A percentile compares a stretch with the other conserved stretches of the same genome.
Evolutionary conservation across 1,284 basidiomycete species (phyloP).

Genomic region (Marasmius oreades): DNA sequence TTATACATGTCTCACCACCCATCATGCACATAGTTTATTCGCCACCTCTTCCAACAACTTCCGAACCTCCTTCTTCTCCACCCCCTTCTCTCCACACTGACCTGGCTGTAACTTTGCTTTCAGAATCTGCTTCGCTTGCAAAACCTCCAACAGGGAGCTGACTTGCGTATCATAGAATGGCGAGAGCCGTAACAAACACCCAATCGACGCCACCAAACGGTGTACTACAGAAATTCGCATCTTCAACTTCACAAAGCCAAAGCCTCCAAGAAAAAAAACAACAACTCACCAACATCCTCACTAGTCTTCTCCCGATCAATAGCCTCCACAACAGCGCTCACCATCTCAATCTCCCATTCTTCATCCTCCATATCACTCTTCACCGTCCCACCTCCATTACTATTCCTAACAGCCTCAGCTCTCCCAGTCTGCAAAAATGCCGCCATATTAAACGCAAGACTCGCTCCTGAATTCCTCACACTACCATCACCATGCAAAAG

Average conservation of each 20-base stretch:
- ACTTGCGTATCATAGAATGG: conserved; percentile 55
- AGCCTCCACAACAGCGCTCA: conserved; percentile 76
- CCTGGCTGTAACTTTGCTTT: conserved; percentile 48
- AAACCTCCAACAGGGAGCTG: conserved; percentile 61
- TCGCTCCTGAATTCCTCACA: conserved; percentile 79
- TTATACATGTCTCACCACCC: background rate
- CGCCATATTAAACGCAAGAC: conserved; percentile 75
- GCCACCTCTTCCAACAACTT: conserved; percentile 67
- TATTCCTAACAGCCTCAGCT: conserved; percentile 40
- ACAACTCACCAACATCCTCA: conserved; percentile 77
- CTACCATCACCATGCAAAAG: conserved; percentile 65
- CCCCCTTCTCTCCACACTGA: conserved; percentile 45
- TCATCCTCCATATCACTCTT: conserved; percentile 41
- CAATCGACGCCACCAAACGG: conserved; percentile 73
- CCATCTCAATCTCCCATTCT: conserved; percentile 83
- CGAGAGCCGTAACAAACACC: conserved; percentile 68
- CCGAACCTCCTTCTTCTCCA: conserved; percentile 60
- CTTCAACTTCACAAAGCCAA: background rate
- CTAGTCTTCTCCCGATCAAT: conserved; percentile 64
- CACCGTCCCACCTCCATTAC: conserved; percentile 36
- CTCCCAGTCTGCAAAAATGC: conserved; percentile 60
- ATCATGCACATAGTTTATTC: conserved; percentile 36
- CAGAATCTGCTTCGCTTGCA: conserved; percentile 57
- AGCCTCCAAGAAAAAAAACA: background rate
- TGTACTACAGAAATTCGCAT: conserved; percentile 50